phyloP scores from a whole-genome alignment of 805 yeast genomes.

The Isabelozyma rhagii region DNA sequence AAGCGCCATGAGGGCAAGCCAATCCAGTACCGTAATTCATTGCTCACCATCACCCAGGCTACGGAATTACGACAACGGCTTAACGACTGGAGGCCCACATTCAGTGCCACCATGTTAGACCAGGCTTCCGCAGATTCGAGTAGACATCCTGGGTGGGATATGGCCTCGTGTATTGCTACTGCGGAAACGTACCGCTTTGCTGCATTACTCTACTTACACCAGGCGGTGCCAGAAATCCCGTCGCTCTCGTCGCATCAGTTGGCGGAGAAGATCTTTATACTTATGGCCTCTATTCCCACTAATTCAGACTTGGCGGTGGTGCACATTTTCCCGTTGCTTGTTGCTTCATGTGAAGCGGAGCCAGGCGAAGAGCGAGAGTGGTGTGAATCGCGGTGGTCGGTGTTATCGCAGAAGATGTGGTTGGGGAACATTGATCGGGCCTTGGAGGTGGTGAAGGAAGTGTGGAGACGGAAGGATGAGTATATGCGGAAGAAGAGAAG shows the following conservation, averaged over 20 bases:
- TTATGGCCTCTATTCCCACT: conserved; percentile 61
- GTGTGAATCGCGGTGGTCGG: conserved; percentile 57
- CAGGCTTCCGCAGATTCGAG: conserved; percentile 30
- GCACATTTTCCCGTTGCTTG: conserved; percentile 63
- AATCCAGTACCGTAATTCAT: conserved; percentile 29
- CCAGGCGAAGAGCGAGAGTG: conserved; percentile 59
- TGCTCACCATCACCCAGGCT: conserved; percentile 51
- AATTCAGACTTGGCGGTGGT: conserved; percentile 53
- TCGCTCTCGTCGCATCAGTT: conserved; percentile 50
- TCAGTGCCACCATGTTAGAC: conserved; percentile 30
- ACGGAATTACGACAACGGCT: conserved; percentile 52
- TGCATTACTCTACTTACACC: conserved; percentile 58
- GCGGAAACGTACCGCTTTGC: conserved; percentile 69
- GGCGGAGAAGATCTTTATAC: conserved; percentile 58
- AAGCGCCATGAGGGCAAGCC: not conserved
- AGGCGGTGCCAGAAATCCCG: conserved; percentile 70
- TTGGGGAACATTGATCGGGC: conserved; percentile 67
- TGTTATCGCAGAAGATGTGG: conserved; percentile 53
- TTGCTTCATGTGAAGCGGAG: conserved; percentile 64
- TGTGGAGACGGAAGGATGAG: conserved; percentile 63
- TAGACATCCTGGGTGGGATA: conserved; percentile 41
- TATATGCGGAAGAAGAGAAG: conserved; percentile 21
- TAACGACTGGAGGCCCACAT: conserved; percentile 55
- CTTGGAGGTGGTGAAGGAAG: conserved; percentile 66
- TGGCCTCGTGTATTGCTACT: conserved; percentile 60